These are phyloP conservation scores for Calonectria pseudoreteaudii DNA, from an alignment of 2,329 filamentous ascomycete genomes.

Conservation along the genomic window DNA sequence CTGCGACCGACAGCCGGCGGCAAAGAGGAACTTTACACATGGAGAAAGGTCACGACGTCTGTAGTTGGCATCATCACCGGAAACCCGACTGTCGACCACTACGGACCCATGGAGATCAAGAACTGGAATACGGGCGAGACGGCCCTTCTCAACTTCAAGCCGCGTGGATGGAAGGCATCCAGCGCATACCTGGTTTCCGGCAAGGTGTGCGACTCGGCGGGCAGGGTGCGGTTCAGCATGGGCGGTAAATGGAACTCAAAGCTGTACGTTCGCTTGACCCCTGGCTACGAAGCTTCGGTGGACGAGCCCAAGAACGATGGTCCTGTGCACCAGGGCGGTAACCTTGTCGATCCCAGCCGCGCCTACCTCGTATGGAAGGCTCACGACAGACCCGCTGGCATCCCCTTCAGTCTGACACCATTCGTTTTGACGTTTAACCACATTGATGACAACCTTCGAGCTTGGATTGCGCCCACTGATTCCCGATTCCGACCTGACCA, in stretches of 20 bases:
- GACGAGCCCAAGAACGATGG: constrained; percentile 63
- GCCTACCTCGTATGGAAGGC: constrained; percentile 96
- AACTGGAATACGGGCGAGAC: constrained; percentile 96
- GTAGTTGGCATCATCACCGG: constrained; percentile 99
- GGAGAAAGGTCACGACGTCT: constrained; percentile 98
- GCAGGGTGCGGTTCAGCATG: constrained; percentile 87
- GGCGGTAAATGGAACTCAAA: constrained; percentile 98
- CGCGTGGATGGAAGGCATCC: constrained; percentile 93
- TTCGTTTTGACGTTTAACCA: constrained; percentile 97
- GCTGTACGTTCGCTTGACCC: constrained; percentile 92
- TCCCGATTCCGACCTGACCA: constrained; percentile 94
- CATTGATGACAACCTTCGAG: constrained; percentile 82
- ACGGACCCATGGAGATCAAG: constrained; percentile 95
- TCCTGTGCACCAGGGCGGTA: constrained; percentile 62
- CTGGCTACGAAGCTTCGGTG: constrained; percentile 84
- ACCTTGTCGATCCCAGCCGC: constrained; percentile 73
- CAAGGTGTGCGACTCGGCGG: constrained; percentile 82
- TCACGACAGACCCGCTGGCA: constrained; percentile 81
- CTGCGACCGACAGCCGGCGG: constrained; percentile 81
- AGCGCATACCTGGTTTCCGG: constrained; percentile 91
- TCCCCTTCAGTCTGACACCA: constrained; percentile 97
- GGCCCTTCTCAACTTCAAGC: constrained; percentile 92
- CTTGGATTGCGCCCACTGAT: constrained; percentile 89
- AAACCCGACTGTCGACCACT: constrained; percentile 97
- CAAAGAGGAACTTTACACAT: constrained; percentile 91